Evolutionary conservation across 768 basidiomycete species (phyloP), one percentile per base, ranked within the genome.

Genomic region (Phylloporus sp.): DNA sequence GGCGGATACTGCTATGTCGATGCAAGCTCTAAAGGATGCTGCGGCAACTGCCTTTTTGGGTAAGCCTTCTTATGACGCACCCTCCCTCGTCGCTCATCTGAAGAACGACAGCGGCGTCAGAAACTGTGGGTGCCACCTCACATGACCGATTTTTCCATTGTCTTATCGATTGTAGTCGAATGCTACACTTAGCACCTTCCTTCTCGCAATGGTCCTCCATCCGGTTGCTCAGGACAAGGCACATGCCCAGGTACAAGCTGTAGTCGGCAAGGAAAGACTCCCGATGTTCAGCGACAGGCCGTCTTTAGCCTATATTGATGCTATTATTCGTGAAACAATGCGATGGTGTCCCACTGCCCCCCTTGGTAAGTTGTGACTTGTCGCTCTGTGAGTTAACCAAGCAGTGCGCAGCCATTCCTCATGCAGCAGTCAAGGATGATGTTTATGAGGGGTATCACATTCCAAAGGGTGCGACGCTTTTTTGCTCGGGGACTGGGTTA

Each of bases 251-350:
- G 53, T 65, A 32, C 51, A 65, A 3, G 31, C 52, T 13, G 48
- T 63, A 0, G 43, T 67, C 9, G 60, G 62, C 29, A 63, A 52
- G 35, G 53, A 48, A 35, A 56, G 54, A 13, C 53, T 67, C 1
- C 65, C 60, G 27, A 59, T 38, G 2, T 31, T 53, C 23, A 45
- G 43, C 10, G 60, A 69, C 24, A 49, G 56, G 28, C 15, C 44
- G 11, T 53, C 31, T 6, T 47, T 76, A 12, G 72, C 72, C 1
- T 76, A 73, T 45, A 63, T 73, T 6, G 63, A 59, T 4, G 70
- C 72, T 5, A 66, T 74, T 10, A 63, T 69, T n/a, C 69, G 70
- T 46, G 75, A 76, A 56, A 55, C 50, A 3, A 38, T 60, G 27
- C 54, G 61, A 41, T 55, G 61, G 61, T 27, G 13, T 26, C 40